Evolutionary conservation across 345 rosid species (phyloP).

Genomic region (Lenwebbia sp.): DNA sequence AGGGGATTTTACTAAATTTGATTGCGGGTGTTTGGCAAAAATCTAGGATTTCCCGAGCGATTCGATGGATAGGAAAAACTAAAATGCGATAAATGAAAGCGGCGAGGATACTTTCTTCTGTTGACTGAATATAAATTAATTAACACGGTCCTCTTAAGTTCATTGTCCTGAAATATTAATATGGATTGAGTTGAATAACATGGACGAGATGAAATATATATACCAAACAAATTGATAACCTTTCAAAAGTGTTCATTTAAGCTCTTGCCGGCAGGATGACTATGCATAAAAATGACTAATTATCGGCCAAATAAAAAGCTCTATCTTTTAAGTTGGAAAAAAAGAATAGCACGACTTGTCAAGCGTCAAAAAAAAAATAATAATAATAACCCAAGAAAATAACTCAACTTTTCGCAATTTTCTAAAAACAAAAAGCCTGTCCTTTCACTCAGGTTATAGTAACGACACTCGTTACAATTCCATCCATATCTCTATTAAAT

Average conservation of each 20-base stretch:
- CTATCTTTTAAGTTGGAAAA: background rate
- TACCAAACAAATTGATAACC: background rate
- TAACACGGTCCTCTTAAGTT: background rate
- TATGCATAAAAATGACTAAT: background rate
- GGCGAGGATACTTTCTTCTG: too few species aligned
- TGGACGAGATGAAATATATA: background rate
- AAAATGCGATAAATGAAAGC: too few species aligned
- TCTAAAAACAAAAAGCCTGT: background rate
- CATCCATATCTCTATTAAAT: background rate
- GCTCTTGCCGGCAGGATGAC: background rate
- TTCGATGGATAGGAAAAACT: background rate
- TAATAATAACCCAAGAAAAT: background rate
- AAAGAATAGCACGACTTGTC: background rate
- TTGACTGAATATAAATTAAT: background rate
- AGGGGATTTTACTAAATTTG: background rate
- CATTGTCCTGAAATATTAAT: background rate
- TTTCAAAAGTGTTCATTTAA: background rate
- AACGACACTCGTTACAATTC: too few species aligned
- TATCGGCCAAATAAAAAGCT: background rate
- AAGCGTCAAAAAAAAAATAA: background rate
- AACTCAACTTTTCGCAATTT: background rate
- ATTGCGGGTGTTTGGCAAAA: background rate
- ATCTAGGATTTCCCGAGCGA: background rate
- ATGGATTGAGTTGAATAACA: background rate
- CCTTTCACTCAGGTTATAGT: too few species aligned